Conservation (phyloP, 163 green algal genomes). For the Scenedesmus sp. region DNA sequence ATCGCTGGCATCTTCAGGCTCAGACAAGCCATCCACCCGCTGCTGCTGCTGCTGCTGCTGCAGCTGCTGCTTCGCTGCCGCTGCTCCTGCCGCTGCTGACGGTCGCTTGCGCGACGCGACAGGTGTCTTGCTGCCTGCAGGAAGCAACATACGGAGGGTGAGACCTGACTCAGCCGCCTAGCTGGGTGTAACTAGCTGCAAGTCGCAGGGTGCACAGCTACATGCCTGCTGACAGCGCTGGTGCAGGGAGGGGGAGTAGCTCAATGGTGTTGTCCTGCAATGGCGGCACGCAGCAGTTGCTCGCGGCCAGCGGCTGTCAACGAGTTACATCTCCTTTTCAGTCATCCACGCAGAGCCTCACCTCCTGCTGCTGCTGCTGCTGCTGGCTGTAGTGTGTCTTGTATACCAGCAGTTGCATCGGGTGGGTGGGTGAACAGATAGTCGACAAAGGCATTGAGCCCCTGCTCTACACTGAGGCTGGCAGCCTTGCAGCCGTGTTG, state of each 20-base stretch:
- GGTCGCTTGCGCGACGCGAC: neutral
- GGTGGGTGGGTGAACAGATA: constrained; percentile 24
- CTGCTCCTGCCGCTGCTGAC: constrained; percentile 7
- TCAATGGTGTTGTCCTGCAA: too few relatives aligned
- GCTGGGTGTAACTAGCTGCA: too few relatives aligned
- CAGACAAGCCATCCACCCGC: neutral
- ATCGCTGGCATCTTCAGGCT: neutral
- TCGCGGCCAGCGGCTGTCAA: neutral
- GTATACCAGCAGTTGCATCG: neutral
- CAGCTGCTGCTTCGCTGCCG: neutral
- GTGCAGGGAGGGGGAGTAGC: too few relatives aligned
- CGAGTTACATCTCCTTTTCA: neutral
- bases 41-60: neutral
- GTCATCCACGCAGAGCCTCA: neutral
- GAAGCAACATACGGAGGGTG: neutral
- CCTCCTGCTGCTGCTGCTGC: neutral
- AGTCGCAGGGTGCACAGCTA: too few relatives aligned
- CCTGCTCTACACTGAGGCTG: constrained; percentile 1
- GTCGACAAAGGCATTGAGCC: constrained; percentile 31
- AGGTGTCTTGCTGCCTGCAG: constrained; percentile 1
- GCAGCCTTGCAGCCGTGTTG: neutral
- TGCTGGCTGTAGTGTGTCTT: neutral
- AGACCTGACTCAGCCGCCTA: neutral
- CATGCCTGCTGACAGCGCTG: too few relatives aligned
- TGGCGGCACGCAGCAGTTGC: neutral